Evolutionary conservation across 2,329 filamentous ascomycete genomes (phyloP).

Genomic region (Thyridium curvatum): DNA sequence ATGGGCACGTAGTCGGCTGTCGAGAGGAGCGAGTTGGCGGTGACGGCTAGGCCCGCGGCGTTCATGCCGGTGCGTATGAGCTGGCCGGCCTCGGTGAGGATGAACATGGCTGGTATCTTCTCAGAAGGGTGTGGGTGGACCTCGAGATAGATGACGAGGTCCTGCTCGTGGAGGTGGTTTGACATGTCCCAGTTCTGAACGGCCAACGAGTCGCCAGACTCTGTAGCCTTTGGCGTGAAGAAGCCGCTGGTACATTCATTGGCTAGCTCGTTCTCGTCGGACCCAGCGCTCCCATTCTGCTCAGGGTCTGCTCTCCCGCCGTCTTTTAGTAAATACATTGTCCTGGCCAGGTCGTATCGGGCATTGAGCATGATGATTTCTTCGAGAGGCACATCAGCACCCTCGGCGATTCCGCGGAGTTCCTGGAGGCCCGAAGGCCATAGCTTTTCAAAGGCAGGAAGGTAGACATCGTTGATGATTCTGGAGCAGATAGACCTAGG

Average conservation of each 20-base stretch:
- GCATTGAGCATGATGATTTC: slow-evolving; percentile 15
- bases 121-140: slow-evolving; percentile 11
- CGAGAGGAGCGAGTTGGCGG: slow-evolving; percentile 17
- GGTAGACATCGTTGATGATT: slow-evolving; percentile 8
- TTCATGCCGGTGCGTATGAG: slow-evolving; percentile 20
- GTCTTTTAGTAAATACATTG: slow-evolving; percentile 1
- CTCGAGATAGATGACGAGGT: slow-evolving; percentile 19
- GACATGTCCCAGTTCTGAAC: slow-evolving; percentile 13
- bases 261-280: neutral
- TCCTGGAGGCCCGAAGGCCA: slow-evolving; percentile 10
- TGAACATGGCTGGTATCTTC: slow-evolving; percentile 13
- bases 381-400: slow-evolving; percentile 11
- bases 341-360: slow-evolving; percentile 15
- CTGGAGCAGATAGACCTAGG: slow-evolving; percentile 1
- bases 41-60: slow-evolving; percentile 16
- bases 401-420: slow-evolving; percentile 14
- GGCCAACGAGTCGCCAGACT: slow-evolving; percentile 3
- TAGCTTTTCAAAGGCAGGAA: slow-evolving; percentile 9
- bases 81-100: slow-evolving; percentile 21
- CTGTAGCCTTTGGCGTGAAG: slow-evolving; percentile 7
- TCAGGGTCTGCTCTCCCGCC: neutral
- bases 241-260: slow-evolving; percentile 10
- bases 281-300: too few relatives aligned
- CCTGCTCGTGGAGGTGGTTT: slow-evolving; percentile 9
- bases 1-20: slow-evolving; percentile 15